Evolutionary conservation across 805 yeast genomes (phyloP).

Genomic region (Yarrowia deformans): DNA sequence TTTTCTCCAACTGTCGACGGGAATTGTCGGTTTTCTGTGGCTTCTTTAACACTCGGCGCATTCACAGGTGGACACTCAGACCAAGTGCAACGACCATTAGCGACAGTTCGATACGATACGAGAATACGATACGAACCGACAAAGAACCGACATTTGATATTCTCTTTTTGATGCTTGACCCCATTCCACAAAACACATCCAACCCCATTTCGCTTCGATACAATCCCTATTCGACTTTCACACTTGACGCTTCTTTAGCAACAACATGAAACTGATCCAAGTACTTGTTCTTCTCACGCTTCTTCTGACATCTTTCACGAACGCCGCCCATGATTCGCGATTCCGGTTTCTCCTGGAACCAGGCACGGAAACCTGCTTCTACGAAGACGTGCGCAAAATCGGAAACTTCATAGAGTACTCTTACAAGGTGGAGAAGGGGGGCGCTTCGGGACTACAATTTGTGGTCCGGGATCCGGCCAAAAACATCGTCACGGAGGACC

Average conservation of each 20-base stretch:
- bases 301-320: neutral
- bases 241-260: neutral
- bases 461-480: slow-evolving; percentile 10
- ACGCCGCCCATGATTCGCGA: neutral
- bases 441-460: slow-evolving; percentile 25
- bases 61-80: neutral
- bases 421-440: slow-evolving; percentile 27
- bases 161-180: neutral
- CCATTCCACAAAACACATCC: neutral
- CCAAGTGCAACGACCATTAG: neutral
- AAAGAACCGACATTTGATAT: neutral
- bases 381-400: slow-evolving; percentile 21
- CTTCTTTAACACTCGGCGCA: neutral
- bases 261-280: neutral
- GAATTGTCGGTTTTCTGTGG: neutral
- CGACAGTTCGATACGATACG: neutral
- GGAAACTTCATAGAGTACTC: slow-evolving; percentile 36
- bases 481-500: slow-evolving; percentile 8
- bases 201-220: neutral
- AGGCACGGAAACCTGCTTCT: slow-evolving; percentile 23
- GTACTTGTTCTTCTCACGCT: neutral
- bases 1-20: neutral
- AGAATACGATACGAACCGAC: neutral
- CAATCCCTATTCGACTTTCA: neutral
- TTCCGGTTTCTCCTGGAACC: slow-evolving; percentile 31